These are phyloP conservation scores for Curvularia lunata DNA, from an alignment of 2,329 filamentous ascomycete species.

Conservation along the genomic window DNA sequence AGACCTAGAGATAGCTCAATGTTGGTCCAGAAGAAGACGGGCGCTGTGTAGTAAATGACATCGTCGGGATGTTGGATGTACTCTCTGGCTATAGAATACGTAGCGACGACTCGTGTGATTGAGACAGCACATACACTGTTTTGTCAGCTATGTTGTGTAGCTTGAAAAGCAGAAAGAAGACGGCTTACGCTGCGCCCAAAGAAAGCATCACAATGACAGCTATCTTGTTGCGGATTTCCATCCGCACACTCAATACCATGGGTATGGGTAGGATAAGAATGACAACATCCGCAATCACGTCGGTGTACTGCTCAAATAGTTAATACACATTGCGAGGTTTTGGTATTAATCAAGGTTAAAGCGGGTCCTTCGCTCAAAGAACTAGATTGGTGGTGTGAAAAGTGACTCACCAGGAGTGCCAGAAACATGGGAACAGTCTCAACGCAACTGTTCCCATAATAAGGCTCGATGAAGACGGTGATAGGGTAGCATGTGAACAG, in stretches of 20 bases:
- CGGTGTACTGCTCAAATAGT: conserved; percentile 22
- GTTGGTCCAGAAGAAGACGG: conserved; percentile 40
- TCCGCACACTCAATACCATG: conserved; percentile 31
- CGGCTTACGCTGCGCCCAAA: conserved; percentile 30
- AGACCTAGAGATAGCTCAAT: conserved; percentile 37
- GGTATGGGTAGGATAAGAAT: conserved; percentile 36
- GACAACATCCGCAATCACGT: conserved; percentile 28
- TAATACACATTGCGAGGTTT: not conserved
- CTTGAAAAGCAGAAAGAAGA: not conserved
- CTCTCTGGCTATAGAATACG: conserved; percentile 27
- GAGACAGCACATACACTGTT: conserved; percentile 31
- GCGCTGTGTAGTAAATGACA: conserved; percentile 35
- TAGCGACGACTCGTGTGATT: conserved; percentile 29
- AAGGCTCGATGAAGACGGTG: conserved; percentile 36
- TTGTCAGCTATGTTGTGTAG: conserved; percentile 6
- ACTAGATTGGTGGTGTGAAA: not conserved
- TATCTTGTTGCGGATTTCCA: conserved; percentile 28
- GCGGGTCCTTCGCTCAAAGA: not conserved
- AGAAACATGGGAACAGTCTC: conserved; percentile 33
- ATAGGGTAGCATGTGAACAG: conserved; percentile 40
- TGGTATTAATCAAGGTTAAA: not conserved
- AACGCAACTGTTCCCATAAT: conserved; percentile 33
- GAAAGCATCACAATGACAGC: conserved; percentile 31
- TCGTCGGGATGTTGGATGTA: conserved; percentile 30
- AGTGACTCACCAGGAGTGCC: conserved; percentile 24